Base-by-base conservation (phyloP, 2,329 filamentous ascomycete species). In the Raffaelea arxii region DNA sequence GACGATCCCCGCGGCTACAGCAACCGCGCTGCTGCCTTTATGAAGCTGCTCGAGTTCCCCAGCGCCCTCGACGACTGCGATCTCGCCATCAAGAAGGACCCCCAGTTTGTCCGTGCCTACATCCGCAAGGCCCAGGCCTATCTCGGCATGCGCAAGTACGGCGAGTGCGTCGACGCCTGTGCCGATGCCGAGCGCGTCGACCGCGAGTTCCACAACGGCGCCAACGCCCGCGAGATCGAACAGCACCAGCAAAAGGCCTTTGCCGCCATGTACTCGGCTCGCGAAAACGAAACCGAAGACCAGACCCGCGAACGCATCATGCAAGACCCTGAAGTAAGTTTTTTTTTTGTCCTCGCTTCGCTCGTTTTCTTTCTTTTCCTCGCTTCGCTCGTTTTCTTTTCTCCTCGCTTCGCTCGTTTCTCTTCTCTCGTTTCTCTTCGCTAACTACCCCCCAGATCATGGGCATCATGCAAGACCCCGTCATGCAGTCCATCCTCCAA, bases 81-180 rank as follows among this genome's bases (percentile, higher is more conserved):
- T 65, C 72, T 78, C 55, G 92, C 92, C 39, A 94, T 95, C 70
- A 85, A 88, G 76, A 85, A 83, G 57, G 92, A 98, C 59, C 77
- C 85, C 48, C 84, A 83, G 61, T 98, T 98, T 66, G 91, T 97
- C 68, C 82, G 91, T 47, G 92, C 92, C 7, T 97, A 97, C 67
- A 84, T 98, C 58, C 84, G 92, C 63, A 97, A 96, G 74, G 90
- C 90, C 0, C 90, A 97, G 69, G 88, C 89, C 37, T 87, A 91
- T 65, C 89, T 92, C 56, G 89, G 89, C 58, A 98, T 98, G 92
- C 87, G 92, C 65, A 91, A 98, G 67, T 97, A 95, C 74, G 95
- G 84, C 65, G 91, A 90, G 65, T 94, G 86, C 61, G 73, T 97
- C 49, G 92, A 98, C 61, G 85, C 84, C 7, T 95, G 90, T 69